Evolutionary conservation across 805 yeast genomes (phyloP).

Genomic region (Trichomonascus vanleenenianus): DNA sequence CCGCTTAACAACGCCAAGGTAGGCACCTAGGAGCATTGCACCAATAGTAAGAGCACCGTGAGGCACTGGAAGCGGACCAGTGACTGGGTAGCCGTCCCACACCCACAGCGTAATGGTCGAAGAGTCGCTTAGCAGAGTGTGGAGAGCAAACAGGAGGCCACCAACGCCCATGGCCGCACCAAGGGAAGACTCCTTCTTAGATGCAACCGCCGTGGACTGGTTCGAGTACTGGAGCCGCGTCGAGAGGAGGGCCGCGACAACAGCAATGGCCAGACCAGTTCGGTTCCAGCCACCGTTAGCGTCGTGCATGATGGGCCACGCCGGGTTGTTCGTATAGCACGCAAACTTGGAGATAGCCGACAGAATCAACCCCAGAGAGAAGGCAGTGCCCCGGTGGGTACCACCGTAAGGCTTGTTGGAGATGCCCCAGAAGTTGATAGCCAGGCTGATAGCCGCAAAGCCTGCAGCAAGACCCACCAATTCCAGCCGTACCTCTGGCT

Average conservation of each 20-base stretch:
- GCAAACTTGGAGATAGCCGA: constrained; percentile 72
- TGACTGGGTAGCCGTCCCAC: constrained; percentile 93
- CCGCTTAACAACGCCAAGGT: constrained; percentile 34
- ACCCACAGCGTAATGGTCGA: constrained; percentile 85
- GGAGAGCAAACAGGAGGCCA: constrained; percentile 59
- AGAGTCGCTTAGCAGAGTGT: constrained; percentile 73
- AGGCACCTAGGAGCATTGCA: constrained; percentile 51
- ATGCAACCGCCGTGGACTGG: constrained; percentile 19
- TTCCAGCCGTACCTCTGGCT: constrained; percentile 65
- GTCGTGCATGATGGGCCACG: constrained; percentile 90
- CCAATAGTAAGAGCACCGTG: constrained; percentile 59
- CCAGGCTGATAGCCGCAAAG: constrained; percentile 53
- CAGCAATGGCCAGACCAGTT: constrained; percentile 57
- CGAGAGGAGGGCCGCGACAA: constrained; percentile 57
- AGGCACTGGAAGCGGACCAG: constrained; percentile 81
- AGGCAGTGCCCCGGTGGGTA: constrained; percentile 45
- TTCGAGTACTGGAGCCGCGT: constrained; percentile 27
- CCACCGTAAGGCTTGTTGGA: constrained; percentile 26
- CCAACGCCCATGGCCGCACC: constrained; percentile 67
- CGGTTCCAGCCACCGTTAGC: constrained; percentile 82
- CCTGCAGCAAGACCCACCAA: constrained; percentile 59
- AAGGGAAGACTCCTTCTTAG: constrained; percentile 24
- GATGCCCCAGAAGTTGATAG: constrained; percentile 41
- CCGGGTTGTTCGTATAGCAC: constrained; percentile 79
- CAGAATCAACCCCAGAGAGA: constrained; percentile 61